These are phyloP conservation scores for Rauvolfia tetraphylla DNA, from an alignment of 257 asterid species.

Conservation along the genomic window DNA sequence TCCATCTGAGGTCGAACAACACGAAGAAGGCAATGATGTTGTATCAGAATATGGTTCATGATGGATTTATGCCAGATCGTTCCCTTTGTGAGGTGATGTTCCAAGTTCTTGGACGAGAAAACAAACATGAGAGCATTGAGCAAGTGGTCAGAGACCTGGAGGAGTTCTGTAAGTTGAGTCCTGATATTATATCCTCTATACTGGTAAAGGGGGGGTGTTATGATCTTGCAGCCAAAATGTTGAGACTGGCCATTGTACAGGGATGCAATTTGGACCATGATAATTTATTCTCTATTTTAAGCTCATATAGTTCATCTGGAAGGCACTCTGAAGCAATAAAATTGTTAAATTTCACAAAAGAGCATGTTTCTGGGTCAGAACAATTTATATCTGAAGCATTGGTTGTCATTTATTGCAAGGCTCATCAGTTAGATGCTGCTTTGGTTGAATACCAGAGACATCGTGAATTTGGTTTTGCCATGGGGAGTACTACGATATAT, in stretches of 20 bases:
- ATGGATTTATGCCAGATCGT: conserved; percentile 68
- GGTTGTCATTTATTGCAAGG: conserved; percentile 76
- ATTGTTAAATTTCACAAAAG: conserved; percentile 60
- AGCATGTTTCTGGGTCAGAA: conserved; percentile 48
- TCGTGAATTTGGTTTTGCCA: conserved; percentile 26
- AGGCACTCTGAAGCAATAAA: conserved; percentile 69
- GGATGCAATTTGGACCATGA: conserved; percentile 50
- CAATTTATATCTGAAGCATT: conserved; percentile 62
- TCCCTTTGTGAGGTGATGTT: conserved; percentile 56
- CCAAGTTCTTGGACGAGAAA: conserved; percentile 52
- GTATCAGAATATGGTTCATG: conserved; percentile 66
- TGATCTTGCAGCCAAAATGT: conserved; percentile 61
- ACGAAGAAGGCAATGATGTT: conserved; percentile 50
- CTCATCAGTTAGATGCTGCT: conserved; percentile 72
- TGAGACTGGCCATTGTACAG: conserved; percentile 58
- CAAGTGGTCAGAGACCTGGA: conserved; percentile 68
- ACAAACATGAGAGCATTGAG: conserved; percentile 40
- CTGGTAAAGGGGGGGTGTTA: conserved; percentile 77
- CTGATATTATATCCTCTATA: conserved; percentile 58
- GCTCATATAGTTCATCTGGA: conserved; percentile 84
- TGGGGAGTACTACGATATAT: conserved; percentile 53
- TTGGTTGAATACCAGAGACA: conserved; percentile 59
- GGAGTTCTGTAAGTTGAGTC: conserved; percentile 51
- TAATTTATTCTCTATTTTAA: conserved; percentile 59
- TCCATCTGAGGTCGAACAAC: conserved; percentile 65